Evolutionary conservation across 495 filamentous ascomycete species (phyloP).

Genomic region (Trichoderma reesei): DNA sequence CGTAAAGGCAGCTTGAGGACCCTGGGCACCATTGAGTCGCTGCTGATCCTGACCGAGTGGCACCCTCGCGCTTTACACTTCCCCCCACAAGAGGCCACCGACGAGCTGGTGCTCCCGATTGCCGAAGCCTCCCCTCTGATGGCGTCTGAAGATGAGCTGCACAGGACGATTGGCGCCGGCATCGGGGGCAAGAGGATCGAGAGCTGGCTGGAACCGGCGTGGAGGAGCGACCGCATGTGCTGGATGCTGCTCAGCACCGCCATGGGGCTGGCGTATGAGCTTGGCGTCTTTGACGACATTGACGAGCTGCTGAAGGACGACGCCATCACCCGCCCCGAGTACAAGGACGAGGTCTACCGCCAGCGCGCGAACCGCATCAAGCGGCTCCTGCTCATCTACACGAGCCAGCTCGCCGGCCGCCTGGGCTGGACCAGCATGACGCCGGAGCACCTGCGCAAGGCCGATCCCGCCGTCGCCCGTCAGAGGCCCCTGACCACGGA

Average conservation of each 20-base stretch:
- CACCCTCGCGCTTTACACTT: slow-evolving; percentile 93
- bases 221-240: slow-evolving; percentile 93
- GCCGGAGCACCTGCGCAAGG: slow-evolving; percentile 48
- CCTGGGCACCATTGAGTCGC: slow-evolving; percentile 83
- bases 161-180: slow-evolving; percentile 33
- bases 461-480: slow-evolving; percentile 35
- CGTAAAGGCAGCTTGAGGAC: slow-evolving; percentile 75
- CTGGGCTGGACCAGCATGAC: slow-evolving; percentile 93
- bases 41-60: slow-evolving; percentile 93
- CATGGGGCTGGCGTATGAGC: slow-evolving; percentile 79
- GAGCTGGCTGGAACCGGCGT: slow-evolving; percentile 93
- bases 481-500: slow-evolving; percentile 32
- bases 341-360: slow-evolving; percentile 62
- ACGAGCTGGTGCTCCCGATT: slow-evolving; percentile 45
- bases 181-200: slow-evolving; percentile 67
- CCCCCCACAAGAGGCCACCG: slow-evolving; percentile 71
- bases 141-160: slow-evolving; percentile 36
- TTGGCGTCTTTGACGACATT: slow-evolving; percentile 87
- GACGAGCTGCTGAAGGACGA: slow-evolving; percentile 46
- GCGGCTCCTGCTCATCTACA: slow-evolving; percentile 75
- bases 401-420: slow-evolving; percentile 84
- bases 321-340: slow-evolving; percentile 48
- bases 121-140: slow-evolving; percentile 38
- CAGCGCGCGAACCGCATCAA: slow-evolving; percentile 73
- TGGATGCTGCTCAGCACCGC: slow-evolving; percentile 96